Base-by-base conservation (phyloP, 2,329 filamentous ascomycete species). In the Thelonectria discophora region DNA sequence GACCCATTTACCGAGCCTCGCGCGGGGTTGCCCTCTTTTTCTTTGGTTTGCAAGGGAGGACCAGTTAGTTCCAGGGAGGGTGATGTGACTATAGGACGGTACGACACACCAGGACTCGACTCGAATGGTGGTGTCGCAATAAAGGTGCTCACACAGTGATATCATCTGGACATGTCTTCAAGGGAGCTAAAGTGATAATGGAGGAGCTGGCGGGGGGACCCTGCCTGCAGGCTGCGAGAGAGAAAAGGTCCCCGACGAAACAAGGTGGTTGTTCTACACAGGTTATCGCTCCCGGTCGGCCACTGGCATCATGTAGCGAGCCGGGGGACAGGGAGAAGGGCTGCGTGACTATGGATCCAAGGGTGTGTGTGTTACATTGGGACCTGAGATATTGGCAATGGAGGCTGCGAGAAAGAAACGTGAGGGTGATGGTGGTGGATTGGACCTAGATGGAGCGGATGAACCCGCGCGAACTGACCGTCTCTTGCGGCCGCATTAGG, bases 101-200 rank as follows among this genome's bases (percentile, higher is more conserved):
- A 55, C 32, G 43, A 55, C 53, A 27, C 43, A 42, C 39, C 15
- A 37, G 15, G 11, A 15, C n/a, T n/a, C n/a, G 17, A 21, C 50
- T 52, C 51, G 20, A 27, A 34, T 45, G 50, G 34, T 54, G 56
- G 50, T 59, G 18, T 59, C 49, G 34, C 45, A 59, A 54, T 59
- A 27, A 13, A 42, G 20, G 21, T 43, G 50, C 24, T 54, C 56
- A 49, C 43, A 32, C 27, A 43, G 50, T 49, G 50, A 59, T 59
- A 48, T 59, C 49, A 54, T 58, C 42, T 27, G 17, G 21, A 24
- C 11, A 55, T 27, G 21, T 42, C 39, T 42, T 47, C 18, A 45
- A 54, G 56, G 50, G 56, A 54, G 56, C 13, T 12, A 30, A 30
- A 30, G 21, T 6, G 27, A 30, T 40, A 17, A 43, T 48, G 37